Evolutionary conservation across 495 filamentous ascomycete species (phyloP).

Genomic region (Penicillium goetzii): DNA sequence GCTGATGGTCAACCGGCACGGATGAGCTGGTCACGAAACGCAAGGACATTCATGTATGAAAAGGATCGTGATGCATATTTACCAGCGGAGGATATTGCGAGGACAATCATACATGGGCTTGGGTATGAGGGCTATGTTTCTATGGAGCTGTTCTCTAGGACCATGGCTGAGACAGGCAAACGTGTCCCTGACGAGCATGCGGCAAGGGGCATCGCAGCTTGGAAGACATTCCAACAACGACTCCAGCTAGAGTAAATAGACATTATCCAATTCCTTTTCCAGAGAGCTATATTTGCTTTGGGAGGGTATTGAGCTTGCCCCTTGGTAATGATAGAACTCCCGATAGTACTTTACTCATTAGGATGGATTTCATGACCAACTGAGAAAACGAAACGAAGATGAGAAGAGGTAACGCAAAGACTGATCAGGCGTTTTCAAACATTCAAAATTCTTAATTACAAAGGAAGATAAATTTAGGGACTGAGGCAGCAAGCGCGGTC

Average conservation of each 20-base stretch:
- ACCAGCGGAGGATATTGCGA: constrained; percentile 44
- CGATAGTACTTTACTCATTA: too few species aligned
- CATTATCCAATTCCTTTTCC: background rate
- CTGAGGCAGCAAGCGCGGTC: too few species aligned
- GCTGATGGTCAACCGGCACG: constrained; percentile 62
- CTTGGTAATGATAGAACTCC: too few species aligned
- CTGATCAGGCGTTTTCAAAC: too few species aligned
- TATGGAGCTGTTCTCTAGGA: constrained; percentile 66
- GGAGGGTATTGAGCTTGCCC: too few species aligned
- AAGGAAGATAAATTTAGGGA: too few species aligned
- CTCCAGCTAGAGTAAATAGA: constrained; percentile 6
- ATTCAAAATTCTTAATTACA: too few species aligned
- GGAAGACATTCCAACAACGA: constrained; percentile 47
- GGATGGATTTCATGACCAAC: too few species aligned
- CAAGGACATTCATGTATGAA: constrained; percentile 70
- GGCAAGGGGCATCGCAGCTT: constrained; percentile 57
- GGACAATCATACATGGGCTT: constrained; percentile 61
- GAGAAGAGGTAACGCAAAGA: too few species aligned
- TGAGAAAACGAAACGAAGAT: too few species aligned
- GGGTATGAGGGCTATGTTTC: constrained; percentile 70
- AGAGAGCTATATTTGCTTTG: too few species aligned
- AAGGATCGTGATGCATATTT: constrained; percentile 66
- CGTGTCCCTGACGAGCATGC: constrained; percentile 64
- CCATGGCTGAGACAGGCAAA: constrained; percentile 56
- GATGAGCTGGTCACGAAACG: constrained; percentile 81